Percentiles rank a stretch among this genome's conserved stretches.
phyloP scores from a whole-genome alignment of 768 basidiomycete genomes.

The Phylloporus sp. region DNA sequence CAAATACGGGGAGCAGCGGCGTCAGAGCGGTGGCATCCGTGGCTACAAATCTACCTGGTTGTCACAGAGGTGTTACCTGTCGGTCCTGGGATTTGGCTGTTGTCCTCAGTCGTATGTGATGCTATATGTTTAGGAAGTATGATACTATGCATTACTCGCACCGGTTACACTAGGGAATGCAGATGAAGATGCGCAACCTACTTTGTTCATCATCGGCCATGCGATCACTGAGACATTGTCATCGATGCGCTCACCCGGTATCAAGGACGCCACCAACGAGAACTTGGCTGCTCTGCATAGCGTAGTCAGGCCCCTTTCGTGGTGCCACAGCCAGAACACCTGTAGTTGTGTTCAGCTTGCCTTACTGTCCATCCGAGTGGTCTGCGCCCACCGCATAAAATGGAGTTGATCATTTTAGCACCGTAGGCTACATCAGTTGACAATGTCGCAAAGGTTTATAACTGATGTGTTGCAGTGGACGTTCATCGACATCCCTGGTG shows the following conservation, averaged over 20 bases:
- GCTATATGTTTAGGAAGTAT: slow-evolving; percentile 17
- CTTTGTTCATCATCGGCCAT: neutral
- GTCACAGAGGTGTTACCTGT: neutral
- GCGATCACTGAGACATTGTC: no score
- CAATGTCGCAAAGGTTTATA: no score
- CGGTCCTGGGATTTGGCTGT: neutral
- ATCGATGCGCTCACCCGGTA: no score
- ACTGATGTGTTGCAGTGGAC: neutral
- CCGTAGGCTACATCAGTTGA: no score
- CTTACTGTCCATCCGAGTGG: no score
- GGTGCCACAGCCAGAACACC: no score
- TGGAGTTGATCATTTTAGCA: no score
- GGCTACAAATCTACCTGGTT: slow-evolving; percentile 82
- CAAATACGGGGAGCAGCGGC: slow-evolving; percentile 90
- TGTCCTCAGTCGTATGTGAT: slow-evolving; percentile 11
- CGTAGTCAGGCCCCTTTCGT: no score
- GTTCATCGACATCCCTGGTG: neutral
- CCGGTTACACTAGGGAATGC: slow-evolving; percentile 1
- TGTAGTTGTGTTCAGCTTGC: no score
- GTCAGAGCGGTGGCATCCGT: slow-evolving; percentile 93
- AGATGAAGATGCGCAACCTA: neutral
- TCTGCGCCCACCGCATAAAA: no score
- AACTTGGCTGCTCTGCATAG: no score
- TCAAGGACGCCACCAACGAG: no score
- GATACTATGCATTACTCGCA: slow-evolving; percentile 14